These are phyloP conservation scores for Hydrangea macrophylla DNA, from an alignment of 148 eudicot species.

Conservation along the genomic window DNA sequence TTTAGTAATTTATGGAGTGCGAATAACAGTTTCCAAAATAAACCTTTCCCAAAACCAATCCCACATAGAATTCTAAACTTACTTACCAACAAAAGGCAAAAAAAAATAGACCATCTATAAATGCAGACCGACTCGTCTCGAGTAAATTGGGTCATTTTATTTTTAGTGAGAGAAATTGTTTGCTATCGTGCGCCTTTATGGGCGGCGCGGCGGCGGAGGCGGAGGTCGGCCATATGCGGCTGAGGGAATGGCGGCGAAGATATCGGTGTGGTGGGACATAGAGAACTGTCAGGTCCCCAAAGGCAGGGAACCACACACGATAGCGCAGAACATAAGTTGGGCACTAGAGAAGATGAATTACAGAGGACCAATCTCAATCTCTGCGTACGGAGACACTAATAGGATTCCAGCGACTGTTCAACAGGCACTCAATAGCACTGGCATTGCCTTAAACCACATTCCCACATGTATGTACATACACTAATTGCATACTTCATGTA, in stretches of 20 bases:
- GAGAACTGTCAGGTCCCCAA: slow-evolving; percentile 77
- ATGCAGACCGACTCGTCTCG: background rate
- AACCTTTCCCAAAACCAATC: too few species aligned
- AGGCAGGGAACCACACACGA: slow-evolving; percentile 50
- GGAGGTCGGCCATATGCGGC: slow-evolving; percentile 9
- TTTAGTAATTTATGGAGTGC: too few species aligned
- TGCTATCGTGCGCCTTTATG: slow-evolving; percentile 3
- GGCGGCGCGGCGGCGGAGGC: slow-evolving; percentile 21
- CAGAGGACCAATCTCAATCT: slow-evolving; percentile 64
- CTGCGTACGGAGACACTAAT: slow-evolving; percentile 69
- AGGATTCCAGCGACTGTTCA: slow-evolving; percentile 46
- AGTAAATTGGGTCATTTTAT: background rate
- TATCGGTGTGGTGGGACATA: slow-evolving; percentile 83
- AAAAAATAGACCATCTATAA: background rate
- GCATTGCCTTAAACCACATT: slow-evolving; percentile 73
- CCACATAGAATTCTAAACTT: background rate
- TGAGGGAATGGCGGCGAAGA: slow-evolving; percentile 42
- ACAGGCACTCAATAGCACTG: slow-evolving; percentile 70
- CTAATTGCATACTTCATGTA: background rate
- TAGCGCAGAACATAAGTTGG: slow-evolving; percentile 63
- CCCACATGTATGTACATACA: slow-evolving; percentile 52
- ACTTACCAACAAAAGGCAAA: background rate
- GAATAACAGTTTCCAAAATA: too few species aligned
- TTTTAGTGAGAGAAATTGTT: background rate
- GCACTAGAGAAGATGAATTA: slow-evolving; percentile 55